Percentiles rank a stretch among this genome's conserved stretches.
Evolutionary conservation across 306 rosid species (phyloP).

Genomic region (Amphicarpaea edgeworthii): DNA sequence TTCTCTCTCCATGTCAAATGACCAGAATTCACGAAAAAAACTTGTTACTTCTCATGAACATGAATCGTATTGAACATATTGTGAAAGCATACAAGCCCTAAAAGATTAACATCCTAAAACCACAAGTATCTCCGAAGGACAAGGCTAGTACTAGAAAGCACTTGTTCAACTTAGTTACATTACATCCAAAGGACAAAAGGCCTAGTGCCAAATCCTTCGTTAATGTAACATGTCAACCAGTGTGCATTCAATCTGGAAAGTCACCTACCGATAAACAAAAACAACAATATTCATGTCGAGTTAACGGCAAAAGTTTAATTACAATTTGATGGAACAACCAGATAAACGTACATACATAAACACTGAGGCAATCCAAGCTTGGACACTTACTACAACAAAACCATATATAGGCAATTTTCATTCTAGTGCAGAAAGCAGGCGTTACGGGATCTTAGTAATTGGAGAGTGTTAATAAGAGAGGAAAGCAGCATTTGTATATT

Average conservation of each 20-base stretch:
- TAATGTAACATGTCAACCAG: neutral
- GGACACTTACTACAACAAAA: conserved; percentile 8
- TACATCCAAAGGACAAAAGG: neutral
- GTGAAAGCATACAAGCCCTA: no score
- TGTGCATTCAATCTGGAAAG: neutral
- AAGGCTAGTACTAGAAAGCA: neutral
- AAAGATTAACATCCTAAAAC: neutral
- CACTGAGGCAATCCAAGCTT: neutral
- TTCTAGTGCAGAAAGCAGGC: conserved; percentile 7
- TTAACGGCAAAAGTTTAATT: conserved; percentile 1
- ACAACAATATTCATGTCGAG: neutral
- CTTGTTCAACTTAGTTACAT: neutral
- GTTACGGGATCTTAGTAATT: neutral
- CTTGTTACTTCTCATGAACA: no score
- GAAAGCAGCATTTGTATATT: neutral
- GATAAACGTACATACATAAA: neutral
- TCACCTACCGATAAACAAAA: neutral
- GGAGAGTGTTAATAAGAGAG: neutral
- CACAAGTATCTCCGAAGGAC: neutral
- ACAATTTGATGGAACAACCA: neutral
- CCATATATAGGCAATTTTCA: neutral
- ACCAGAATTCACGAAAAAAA: no score
- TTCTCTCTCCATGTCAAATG: no score
- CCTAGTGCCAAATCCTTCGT: neutral
- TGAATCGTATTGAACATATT: neutral